Base-by-base conservation (phyloP, 257 asterid genomes). In the Mitragyna speciosa region DNA sequence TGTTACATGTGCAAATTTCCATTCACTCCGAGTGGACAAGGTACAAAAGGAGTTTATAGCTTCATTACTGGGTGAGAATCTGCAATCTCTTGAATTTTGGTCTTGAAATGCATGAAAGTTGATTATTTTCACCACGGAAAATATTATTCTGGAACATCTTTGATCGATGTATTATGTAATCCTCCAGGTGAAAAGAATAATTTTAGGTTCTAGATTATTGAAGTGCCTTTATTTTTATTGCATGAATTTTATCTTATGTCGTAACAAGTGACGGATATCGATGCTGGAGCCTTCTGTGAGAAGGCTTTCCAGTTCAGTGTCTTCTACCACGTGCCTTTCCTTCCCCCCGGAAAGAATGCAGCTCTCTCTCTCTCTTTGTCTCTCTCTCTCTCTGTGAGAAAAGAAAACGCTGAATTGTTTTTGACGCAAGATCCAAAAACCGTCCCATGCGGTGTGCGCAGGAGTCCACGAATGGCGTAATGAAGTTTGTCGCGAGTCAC, bases 371-470 rank as follows among this genome's bases (percentile, higher is more conserved):
- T 36, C 41, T 36, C 41, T n/a, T n/a, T n/a, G n/a, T n/a, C n/a
- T 36, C 41, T 36, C 41, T 36, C 41, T 36, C 41, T 36, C 41
- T 36, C 41, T 36, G 3, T 36, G 41, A 36, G 41, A 2, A 36
- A 36, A 9, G 49, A 45, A 45, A 8, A 9, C 49, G 11, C 49
- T 45, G 49, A 45, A 45, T 45, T 45, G 49, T 45, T 45, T 7
- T 11, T 26, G 65, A 31, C 41, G 24, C 78, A 30, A 73, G 67
- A 73, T 73, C 78, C 66, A 73, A 52, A 20, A 73, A 22, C 10
- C 19, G 51, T 30, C 48, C 61, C 26, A 7, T 17, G 24, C 45
- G 31, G 39, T 26, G 12, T 33, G 28, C 19, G 28, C 30, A 26
- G 17, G 4, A 26, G 36, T 63, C 30, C 65, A 22, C 11, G 63